Base-by-base conservation (phyloP, 1,139 yeast species). In the Yamadazyma spencermartinsiae region DNA sequence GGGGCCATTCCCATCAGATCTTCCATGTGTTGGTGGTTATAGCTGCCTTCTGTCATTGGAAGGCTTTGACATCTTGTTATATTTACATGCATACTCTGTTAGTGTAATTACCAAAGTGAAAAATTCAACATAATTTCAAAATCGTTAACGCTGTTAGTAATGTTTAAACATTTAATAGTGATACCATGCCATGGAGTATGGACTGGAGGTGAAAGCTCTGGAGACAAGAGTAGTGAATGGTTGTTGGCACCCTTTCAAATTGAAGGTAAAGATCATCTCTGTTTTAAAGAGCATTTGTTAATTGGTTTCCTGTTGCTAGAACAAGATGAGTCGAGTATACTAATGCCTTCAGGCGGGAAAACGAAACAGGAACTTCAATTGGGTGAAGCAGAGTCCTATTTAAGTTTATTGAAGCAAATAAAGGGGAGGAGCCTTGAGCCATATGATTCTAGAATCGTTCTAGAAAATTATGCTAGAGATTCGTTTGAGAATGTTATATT, bases 1-100 rank as follows among this genome's bases (percentile, higher is more conserved):
- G 79, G 64, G 96, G 96, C 1, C 86, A 86, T 49, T 85, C 95
- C 3, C 97, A 89, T 58, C 97, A 90, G 57, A 76, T 89, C 16
- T 89, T 89, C 58, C 97, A 89, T 58, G 63, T 86, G 3, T 62
- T 86, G 54, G 96, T 90, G 3, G 92, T 89, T 0, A 50, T 81
- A 6, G 96, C 96, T 3, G 95, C 95, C 0, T 68, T 65, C 42
- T 82, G 85, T 44, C 97, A 89, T 60, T 79, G 85, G 63, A 66
- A 54, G 39, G 95, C 84, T 0, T 63, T 88, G 27, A 54, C 79
- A n/a, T 72, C 71, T 9, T 74, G 89, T 32, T 86, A 83, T 52
- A 63, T 67, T 38, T 65, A 72, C 48, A 69, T 77, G 40, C 83
- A 78, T 50, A 52, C 42, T 4, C 12, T 30, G 13, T 20, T 17